Evolutionary conservation across 768 basidiomycete genomes (phyloP), one percentile per base, ranked within the genome.

Genomic region (Agrocybe praecox): DNA sequence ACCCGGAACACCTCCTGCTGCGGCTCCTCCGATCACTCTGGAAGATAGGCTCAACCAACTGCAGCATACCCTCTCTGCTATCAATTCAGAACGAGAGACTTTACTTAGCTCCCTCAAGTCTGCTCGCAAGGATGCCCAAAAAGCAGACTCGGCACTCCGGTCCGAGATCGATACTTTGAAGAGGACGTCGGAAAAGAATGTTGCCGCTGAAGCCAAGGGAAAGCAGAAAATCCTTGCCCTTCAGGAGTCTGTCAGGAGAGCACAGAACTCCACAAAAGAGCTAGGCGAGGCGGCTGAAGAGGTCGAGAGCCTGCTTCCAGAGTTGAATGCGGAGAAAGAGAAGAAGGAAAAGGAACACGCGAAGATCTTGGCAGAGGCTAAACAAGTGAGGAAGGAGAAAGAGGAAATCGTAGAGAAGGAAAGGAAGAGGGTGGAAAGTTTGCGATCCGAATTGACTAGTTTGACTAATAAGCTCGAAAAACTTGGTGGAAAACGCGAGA

Each of bases 241-340:
- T 36, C 94, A 96, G 67, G 94, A 96, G 66, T 90, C 93, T 2
- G 87, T 89, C 12, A 94, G 91, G 65, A 86, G 92, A 52, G 86
- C 90, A 10, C 85, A 83, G 60, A 80, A 83, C 62, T 83, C 53
- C 69, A 86, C 68, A 62, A 71, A 62, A 68, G 78, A 81, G 52
- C 77, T 76, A 22, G 77, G 80, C 47, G 74, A 78, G 53, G 69
- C 66, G 48, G 77, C 83, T 46, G 66, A 67, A 42, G 79, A 83
- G 52, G 74, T 86, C 6, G 78, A 85, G 63, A 67, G 59, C 1
- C 69, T 72, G 11, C 61, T 86, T 43, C 80, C 80, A 2, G 74
- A 66, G 6, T 62, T 86, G 34, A 68, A 74, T 50, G 62, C 63
- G 49, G 62, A 68, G 63, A 73, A 72, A 52, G 67, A 70, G 33